Percentiles rank a stretch among this genome's conserved stretches.
These are phyloP conservation scores for Aspergillus floridensis DNA, from an alignment of 2,329 filamentous ascomycete genomes.

Conservation along the genomic window DNA sequence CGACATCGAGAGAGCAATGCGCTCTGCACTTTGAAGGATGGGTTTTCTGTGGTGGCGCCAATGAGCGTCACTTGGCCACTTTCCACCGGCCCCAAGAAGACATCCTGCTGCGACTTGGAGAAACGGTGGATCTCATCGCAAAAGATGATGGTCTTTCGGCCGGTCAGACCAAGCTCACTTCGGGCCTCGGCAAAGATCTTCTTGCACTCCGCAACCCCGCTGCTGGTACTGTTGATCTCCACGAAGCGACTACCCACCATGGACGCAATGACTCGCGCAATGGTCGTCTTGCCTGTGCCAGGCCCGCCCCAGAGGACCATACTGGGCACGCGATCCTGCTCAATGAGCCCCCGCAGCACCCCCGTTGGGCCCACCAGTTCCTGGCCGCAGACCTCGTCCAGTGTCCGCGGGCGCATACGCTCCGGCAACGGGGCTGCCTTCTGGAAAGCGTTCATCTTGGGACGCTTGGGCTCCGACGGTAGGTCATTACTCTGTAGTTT, in stretches of 20 bases:
- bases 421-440: conserved; percentile 83
- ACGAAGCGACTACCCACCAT: conserved; percentile 82
- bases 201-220: conserved; percentile 86
- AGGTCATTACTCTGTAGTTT: conserved; percentile 16
- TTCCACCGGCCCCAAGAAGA: conserved; percentile 90
- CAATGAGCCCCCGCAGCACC: conserved; percentile 82
- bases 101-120: conserved; percentile 88
- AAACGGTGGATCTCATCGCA: conserved; percentile 96
- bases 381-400: conserved; percentile 88
- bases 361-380: conserved; percentile 82
- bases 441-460: conserved; percentile 62
- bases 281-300: conserved; percentile 60
- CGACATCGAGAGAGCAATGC: conserved; percentile 86
- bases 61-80: conserved; percentile 86
- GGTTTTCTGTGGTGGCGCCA: conserved; percentile 95
- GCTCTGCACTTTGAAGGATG: conserved; percentile 86
- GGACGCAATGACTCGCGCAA: conserved; percentile 83
- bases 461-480: conserved; percentile 57
- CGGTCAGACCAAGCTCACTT: conserved; percentile 75
- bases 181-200: conserved; percentile 83
- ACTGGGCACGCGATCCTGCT: conserved; percentile 79
- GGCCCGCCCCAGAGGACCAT: conserved; percentile 79
- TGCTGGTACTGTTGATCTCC: conserved; percentile 91
- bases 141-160: conserved; percentile 91
- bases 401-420: conserved; percentile 79